Base-by-base conservation (phyloP, 2,329 filamentous ascomycete genomes). In the Salinomyces thailandicus region DNA sequence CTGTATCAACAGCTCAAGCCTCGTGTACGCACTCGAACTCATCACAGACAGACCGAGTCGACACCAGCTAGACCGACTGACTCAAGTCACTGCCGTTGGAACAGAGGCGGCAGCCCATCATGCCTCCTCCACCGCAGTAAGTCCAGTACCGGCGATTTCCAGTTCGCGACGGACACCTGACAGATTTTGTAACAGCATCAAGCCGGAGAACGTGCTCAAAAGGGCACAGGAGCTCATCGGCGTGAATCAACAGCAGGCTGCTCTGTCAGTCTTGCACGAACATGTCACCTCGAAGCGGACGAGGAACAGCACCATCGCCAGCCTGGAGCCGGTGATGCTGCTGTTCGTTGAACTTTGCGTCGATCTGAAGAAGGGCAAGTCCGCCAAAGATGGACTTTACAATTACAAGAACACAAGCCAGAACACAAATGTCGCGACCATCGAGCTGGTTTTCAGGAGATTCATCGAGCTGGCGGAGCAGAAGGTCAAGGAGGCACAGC, bases 371-470 rank as follows among this genome's bases (percentile, higher is more conserved):
- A 98, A 96, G 69, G 91, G 91, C 54, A 98, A 98, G 68, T 75
- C 91, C 43, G 91, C 89, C 63, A 98, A 98, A 74, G 91, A 98
- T 69, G 91, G 91, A 44, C 75, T 98, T 33, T 98, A 96, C 64
- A 91, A 95, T 64, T 98, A 98, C 76, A 98, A 98, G 75, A 98
- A 98, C 65, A 96, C 95, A 51, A 89, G 87, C 38, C 91, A 98
- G 65, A 98, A 98, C 69, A 94, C 89, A 53, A 96, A 96, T 61
- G 86, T 98, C 50, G 86, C 78, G 53, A 98, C 91, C 44, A 98
- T 98, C 62, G 91, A 96, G 79, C 71, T 93, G 52, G 91, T 98
- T 49, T 76, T 98, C 55, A 94, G 94, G 68, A 87, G 82, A 62
- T 98, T 98, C 67, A 95, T 98, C 67, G 85, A 96, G 65, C 75